Percentiles rank a stretch among this genome's conserved stretches.
These are phyloP conservation scores for Crataegus laevigata DNA, from an alignment of 306 rosid genomes.

Conservation along the genomic window DNA sequence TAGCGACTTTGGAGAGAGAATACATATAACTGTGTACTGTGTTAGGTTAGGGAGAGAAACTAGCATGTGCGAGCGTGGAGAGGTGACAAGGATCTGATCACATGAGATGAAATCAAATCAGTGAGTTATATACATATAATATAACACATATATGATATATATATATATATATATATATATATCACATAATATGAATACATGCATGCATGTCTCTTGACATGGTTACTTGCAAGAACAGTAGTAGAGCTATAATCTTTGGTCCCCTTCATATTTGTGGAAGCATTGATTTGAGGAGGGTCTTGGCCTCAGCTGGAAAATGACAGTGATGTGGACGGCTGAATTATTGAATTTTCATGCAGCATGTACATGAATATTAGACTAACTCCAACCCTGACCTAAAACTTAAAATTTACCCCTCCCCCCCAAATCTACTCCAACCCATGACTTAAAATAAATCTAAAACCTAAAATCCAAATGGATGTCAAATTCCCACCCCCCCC, in stretches of 20 bases:
- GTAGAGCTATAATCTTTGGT: neutral
- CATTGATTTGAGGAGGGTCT: neutral
- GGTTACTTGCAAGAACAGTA: neutral
- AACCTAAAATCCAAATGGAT: too few relatives aligned
- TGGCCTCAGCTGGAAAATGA: neutral
- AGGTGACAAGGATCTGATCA: conserved; percentile 21
- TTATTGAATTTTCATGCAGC: neutral
- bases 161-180: too few relatives aligned
- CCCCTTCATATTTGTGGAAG: neutral
- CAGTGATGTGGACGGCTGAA: neutral
- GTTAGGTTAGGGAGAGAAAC: neutral
- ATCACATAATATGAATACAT: neutral
- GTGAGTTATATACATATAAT: neutral
- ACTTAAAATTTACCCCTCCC: too few relatives aligned
- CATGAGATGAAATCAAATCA: neutral
- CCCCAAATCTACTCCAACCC: too few relatives aligned
- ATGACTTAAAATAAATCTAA: too few relatives aligned
- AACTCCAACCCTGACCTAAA: too few relatives aligned
- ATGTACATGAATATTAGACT: neutral
- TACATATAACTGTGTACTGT: neutral
- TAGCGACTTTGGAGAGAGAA: neutral
- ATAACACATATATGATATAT: too few relatives aligned
- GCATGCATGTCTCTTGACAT: neutral
- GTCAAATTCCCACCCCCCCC: too few relatives aligned
- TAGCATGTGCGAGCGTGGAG: conserved; percentile 24